Evolutionary conservation across 164 flowering plant species (phyloP).

Genomic region (Akebia trifoliata): DNA sequence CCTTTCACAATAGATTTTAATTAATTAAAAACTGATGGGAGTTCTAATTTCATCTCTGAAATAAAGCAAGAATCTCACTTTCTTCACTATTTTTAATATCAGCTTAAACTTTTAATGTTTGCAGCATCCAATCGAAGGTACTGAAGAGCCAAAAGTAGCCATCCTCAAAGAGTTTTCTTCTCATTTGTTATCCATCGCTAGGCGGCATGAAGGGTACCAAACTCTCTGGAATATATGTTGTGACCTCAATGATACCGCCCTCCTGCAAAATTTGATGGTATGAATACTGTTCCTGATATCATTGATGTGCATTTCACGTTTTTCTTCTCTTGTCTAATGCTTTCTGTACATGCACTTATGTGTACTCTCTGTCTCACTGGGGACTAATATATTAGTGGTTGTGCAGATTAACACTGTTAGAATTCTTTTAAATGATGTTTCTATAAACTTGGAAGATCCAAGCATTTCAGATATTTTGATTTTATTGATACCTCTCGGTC

Average conservation of each 20-base stretch:
- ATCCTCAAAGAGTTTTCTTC: constrained; percentile 42
- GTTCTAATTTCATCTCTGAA: background rate
- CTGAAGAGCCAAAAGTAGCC: constrained; percentile 39
- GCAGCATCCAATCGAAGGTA: constrained; percentile 47
- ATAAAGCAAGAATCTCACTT: background rate
- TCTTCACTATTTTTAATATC: background rate
- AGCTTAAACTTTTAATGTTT: constrained; percentile 11
- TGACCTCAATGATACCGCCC: constrained; percentile 71
- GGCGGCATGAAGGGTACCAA: constrained; percentile 73
- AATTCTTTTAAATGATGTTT: no score
- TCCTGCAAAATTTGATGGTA: constrained; percentile 84
- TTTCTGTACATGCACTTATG: background rate
- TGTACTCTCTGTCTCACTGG: background rate
- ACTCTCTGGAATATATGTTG: constrained; percentile 79
- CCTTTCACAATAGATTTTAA: no score
- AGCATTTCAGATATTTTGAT: no score
- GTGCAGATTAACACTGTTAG: background rate
- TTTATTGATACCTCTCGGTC: no score
- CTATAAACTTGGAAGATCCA: no score
- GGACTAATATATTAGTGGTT: background rate
- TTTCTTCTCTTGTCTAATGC: background rate
- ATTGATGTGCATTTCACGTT: constrained; percentile 6
- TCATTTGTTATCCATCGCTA: constrained; percentile 64
- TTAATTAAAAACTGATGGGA: no score
- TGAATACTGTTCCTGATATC: constrained; percentile 5